Conservation (phyloP, 2,329 filamentous ascomycete genomes). For the Epicoccum nigrum region DNA sequence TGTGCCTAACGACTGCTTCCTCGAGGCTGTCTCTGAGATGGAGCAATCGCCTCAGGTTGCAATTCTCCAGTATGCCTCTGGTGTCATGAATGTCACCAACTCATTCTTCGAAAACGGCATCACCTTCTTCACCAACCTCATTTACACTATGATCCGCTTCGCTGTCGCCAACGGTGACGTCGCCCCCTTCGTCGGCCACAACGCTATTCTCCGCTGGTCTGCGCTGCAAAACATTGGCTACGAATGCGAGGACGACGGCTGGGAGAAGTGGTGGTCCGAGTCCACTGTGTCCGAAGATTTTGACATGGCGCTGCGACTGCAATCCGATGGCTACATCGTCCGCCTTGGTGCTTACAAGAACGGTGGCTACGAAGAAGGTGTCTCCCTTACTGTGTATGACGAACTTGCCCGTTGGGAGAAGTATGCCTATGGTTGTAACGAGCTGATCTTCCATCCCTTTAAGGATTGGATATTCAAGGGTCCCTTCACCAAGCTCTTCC, state of each 20-base stretch:
- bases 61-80: conserved; percentile 75
- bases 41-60: conserved; percentile 78
- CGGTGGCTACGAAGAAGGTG: conserved; percentile 74
- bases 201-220: conserved; percentile 74
- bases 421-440: conserved; percentile 72
- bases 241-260: conserved; percentile 53
- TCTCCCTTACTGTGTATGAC: conserved; percentile 75
- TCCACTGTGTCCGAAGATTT: conserved; percentile 79
- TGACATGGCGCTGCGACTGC: conserved; percentile 74
- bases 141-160: conserved; percentile 75
- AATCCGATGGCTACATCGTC: conserved; percentile 70
- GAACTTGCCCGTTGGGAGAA: conserved; percentile 76
- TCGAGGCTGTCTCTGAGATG: conserved; percentile 83
- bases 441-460: conserved; percentile 72
- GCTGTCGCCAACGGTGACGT: conserved; percentile 74
- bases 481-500: conserved; percentile 70
- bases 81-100: conserved; percentile 73
- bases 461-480: conserved; percentile 66
- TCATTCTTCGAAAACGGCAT: conserved; percentile 78
- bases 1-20: conserved; percentile 71
- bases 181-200: conserved; percentile 78
- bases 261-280: conserved; percentile 75
- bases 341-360: conserved; percentile 72
- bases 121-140: conserved; percentile 79
- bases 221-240: conserved; percentile 63